phyloP scores from a whole-genome alignment of 495 filamentous ascomycete species.

The Talaromyces ruber region DNA sequence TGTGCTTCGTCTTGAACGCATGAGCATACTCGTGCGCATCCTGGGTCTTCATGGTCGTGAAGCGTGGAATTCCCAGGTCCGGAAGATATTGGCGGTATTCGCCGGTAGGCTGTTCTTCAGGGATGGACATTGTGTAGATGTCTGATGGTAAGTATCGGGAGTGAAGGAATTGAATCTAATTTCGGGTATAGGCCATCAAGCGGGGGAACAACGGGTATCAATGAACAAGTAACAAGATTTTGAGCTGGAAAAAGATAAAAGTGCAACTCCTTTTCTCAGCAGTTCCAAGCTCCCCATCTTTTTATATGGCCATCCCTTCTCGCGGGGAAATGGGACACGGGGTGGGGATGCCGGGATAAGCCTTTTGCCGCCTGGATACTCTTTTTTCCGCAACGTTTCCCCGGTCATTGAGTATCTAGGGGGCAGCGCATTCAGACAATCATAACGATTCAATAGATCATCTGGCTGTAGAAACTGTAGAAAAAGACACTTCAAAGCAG shows the following conservation, averaged over 20 bases:
- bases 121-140: not conserved
- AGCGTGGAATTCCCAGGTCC: constrained; percentile 50
- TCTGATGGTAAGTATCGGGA: not conserved
- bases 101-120: constrained; percentile 23
- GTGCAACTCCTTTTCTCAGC: not conserved
- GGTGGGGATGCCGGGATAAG: not conserved
- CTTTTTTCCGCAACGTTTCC: not conserved
- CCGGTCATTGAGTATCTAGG: not conserved
- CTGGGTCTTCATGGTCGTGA: constrained; percentile 53
- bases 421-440: not conserved
- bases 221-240: not conserved
- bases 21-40: constrained; percentile 56
- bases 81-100: constrained; percentile 52
- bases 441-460: not conserved
- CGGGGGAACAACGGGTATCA: not conserved
- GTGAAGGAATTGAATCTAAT: not conserved
- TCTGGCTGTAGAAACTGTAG: not conserved
- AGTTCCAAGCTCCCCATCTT: not conserved
- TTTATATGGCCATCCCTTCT: not conserved
- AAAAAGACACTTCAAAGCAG: not conserved
- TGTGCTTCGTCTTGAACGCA: constrained; percentile 47
- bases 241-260: not conserved
- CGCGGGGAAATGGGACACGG: not conserved
- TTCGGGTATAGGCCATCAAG: not conserved
- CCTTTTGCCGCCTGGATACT: not conserved